Conservation (phyloP, 257 asterid genomes). For the Ehretia macrophylla region DNA sequence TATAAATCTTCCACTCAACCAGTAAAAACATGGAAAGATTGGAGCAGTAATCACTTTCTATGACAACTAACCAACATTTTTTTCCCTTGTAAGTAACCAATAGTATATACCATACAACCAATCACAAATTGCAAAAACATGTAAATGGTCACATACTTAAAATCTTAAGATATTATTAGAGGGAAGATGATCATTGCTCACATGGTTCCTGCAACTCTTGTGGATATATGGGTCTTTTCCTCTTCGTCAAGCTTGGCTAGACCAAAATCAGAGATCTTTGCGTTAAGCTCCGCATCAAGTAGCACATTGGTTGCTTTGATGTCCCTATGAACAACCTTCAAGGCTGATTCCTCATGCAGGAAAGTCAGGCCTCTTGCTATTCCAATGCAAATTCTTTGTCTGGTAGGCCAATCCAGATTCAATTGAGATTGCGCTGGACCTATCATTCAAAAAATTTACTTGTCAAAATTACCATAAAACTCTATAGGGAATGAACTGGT, state of each 20-base stretch:
- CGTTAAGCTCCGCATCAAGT: constrained; percentile 56
- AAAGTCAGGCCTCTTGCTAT: constrained; percentile 54
- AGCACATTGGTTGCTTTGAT: constrained; percentile 58
- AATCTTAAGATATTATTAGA: neutral
- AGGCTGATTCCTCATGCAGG: constrained; percentile 62
- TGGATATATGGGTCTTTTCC: constrained; percentile 57
- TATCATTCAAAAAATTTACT: constrained; percentile 8
- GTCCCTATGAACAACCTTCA: constrained; percentile 67
- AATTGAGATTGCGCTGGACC: constrained; percentile 45
- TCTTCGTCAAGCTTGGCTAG: constrained; percentile 64
- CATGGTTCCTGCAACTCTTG: constrained; percentile 75
- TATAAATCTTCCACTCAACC: neutral
- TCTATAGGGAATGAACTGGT: too few species aligned
- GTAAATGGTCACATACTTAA: neutral
- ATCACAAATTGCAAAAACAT: neutral
- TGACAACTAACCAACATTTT: neutral
- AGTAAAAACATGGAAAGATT: neutral
- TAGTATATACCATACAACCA: neutral
- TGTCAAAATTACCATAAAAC: neutral
- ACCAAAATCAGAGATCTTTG: constrained; percentile 75
- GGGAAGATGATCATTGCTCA: constrained; percentile 18
- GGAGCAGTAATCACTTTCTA: neutral
- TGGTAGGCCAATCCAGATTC: constrained; percentile 45
- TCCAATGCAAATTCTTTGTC: constrained; percentile 50
- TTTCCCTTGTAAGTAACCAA: neutral